Evolutionary conservation across 768 basidiomycete genomes (phyloP).

Genomic region (Gymnopilus junonius): DNA sequence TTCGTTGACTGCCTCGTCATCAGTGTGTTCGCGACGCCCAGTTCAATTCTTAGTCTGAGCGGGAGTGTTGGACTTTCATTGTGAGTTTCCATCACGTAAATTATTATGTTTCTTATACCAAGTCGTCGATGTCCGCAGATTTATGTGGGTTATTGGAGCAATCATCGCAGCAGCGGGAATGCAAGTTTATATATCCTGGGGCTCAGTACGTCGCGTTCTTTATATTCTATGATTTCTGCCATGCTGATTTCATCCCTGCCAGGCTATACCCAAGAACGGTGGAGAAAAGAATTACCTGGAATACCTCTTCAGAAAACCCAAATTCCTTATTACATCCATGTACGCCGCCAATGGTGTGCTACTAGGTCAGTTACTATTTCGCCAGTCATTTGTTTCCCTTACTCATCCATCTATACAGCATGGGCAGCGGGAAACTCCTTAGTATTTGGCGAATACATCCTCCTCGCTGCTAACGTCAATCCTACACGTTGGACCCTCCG

Average conservation of each 20-base stretch:
- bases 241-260: background rate
- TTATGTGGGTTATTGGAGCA: conserved; percentile 49
- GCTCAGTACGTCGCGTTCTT: conserved; percentile 32
- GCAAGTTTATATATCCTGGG: conserved; percentile 46
- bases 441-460: conserved; percentile 62
- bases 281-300: conserved; percentile 79
- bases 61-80: conserved; percentile 47
- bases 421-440: conserved; percentile 51
- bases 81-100: conserved; percentile 17
- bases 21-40: conserved; percentile 47
- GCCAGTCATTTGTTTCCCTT: background rate
- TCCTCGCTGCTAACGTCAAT: conserved; percentile 36
- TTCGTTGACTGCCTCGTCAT: background rate
- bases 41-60: conserved; percentile 39
- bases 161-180: conserved; percentile 43
- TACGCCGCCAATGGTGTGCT: conserved; percentile 58
- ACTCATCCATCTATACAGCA: conserved; percentile 18
- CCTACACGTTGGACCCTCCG: conserved; percentile 37
- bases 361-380: conserved; percentile 29
- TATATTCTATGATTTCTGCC: background rate
- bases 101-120: background rate
- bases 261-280: conserved; percentile 65
- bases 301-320: conserved; percentile 60
- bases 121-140: conserved; percentile 18
- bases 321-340: conserved; percentile 57